Evolutionary conservation across 2,329 filamentous ascomycete species (phyloP).

Genomic region (Fusarium sp.): DNA sequence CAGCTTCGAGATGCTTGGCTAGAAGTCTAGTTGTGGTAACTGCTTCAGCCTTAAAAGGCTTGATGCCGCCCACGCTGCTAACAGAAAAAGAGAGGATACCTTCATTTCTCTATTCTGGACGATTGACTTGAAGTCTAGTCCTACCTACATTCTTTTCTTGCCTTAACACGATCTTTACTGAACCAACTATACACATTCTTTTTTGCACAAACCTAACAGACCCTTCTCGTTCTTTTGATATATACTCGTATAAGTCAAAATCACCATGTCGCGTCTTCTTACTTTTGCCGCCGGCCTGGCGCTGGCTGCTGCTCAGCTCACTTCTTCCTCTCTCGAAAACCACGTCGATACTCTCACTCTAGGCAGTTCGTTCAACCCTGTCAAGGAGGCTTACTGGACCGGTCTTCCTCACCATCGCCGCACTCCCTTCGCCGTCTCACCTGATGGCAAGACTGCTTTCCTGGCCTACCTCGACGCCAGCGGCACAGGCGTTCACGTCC

Average conservation of each 20-base stretch:
- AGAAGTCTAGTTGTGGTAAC: neutral
- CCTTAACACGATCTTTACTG: slow-evolving; percentile 41
- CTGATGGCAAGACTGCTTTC: slow-evolving; percentile 70
- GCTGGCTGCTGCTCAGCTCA: slow-evolving; percentile 47
- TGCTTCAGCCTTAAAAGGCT: slow-evolving; percentile 35
- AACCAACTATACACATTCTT: slow-evolving; percentile 34
- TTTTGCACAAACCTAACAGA: slow-evolving; percentile 3
- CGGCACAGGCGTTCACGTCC: slow-evolving; percentile 68
- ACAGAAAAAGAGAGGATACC: slow-evolving; percentile 20
- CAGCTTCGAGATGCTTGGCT: slow-evolving; percentile 24
- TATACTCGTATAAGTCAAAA: slow-evolving; percentile 1
- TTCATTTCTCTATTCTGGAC: slow-evolving; percentile 41
- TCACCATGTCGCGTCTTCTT: slow-evolving; percentile 46
- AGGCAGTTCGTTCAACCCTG: slow-evolving; percentile 66
- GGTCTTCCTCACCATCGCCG: slow-evolving; percentile 71
- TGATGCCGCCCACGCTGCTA: slow-evolving; percentile 3
- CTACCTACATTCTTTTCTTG: slow-evolving; percentile 46
- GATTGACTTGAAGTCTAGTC: slow-evolving; percentile 44
- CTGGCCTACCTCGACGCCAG: slow-evolving; percentile 71
- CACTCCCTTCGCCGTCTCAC: slow-evolving; percentile 73
- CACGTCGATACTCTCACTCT: slow-evolving; percentile 61
- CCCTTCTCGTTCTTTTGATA: slow-evolving; percentile 22
- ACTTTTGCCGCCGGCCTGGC: slow-evolving; percentile 47
- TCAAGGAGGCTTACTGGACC: slow-evolving; percentile 73
- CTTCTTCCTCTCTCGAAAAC: slow-evolving; percentile 47